A percentile compares a stretch with the other conserved stretches of the same genome.
These are phyloP conservation scores for Adansonia madagascariensis DNA, from an alignment of 441 rosid genomes.

Conservation along the genomic window DNA sequence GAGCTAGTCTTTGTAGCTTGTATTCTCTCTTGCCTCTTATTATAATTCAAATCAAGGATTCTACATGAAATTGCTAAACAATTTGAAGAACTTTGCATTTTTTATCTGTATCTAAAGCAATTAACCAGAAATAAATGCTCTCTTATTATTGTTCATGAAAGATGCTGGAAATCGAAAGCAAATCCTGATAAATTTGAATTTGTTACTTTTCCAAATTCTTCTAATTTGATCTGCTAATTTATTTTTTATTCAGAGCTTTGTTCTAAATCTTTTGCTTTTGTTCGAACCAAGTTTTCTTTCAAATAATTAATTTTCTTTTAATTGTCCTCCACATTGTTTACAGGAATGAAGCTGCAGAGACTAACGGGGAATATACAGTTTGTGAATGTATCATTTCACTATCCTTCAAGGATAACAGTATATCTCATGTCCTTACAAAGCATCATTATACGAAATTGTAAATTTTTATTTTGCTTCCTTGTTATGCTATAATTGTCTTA, in stretches of 20 bases:
- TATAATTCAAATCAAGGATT: slow-evolving; percentile 3
- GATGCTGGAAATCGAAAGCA: slow-evolving; percentile 2
- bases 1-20: not conserved
- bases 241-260: not conserved
- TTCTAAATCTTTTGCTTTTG: not conserved
- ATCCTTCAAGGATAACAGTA: slow-evolving; percentile 44
- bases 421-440: slow-evolving; percentile 16
- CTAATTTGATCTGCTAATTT: not conserved
- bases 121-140: slow-evolving; percentile 12
- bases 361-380: slow-evolving; percentile 42
- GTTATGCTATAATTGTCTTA: not conserved
- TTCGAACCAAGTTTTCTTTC: not conserved
- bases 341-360: slow-evolving; percentile 41
- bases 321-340: slow-evolving; percentile 4
- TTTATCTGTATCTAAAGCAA: slow-evolving; percentile 5
- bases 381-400: slow-evolving; percentile 40
- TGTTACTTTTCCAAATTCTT: not conserved
- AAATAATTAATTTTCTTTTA: not conserved
- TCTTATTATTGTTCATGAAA: not conserved
- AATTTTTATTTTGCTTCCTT: slow-evolving; percentile 21
- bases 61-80: slow-evolving; percentile 14
- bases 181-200: not conserved
- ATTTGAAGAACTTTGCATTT: slow-evolving; percentile 12
- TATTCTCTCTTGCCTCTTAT: slow-evolving; percentile 18
- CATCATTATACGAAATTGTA: not conserved